Evolutionary conservation across 805 yeast species (phyloP).

Genomic region (Yamadazyma laniorum): DNA sequence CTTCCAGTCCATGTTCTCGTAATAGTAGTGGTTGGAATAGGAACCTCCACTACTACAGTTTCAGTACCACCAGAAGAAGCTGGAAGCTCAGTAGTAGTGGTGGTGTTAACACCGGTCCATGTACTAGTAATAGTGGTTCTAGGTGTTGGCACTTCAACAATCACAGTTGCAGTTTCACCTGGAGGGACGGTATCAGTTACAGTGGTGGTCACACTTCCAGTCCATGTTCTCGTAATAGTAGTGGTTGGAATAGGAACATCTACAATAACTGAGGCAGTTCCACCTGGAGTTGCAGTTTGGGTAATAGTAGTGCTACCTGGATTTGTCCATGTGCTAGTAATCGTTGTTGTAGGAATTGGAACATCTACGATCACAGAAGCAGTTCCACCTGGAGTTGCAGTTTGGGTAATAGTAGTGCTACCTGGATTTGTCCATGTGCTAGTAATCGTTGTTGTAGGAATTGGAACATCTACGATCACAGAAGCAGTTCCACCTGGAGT

Average conservation of each 20-base stretch:
- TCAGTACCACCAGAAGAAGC: slow-evolving; percentile 11
- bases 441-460: too few species aligned
- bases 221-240: too few species aligned
- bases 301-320: slow-evolving; percentile 12
- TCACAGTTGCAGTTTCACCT: slow-evolving; percentile 20
- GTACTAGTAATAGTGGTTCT: too few species aligned
- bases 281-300: slow-evolving; percentile 4
- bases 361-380: slow-evolving; percentile 18
- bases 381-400: slow-evolving; percentile 18
- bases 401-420: slow-evolving; percentile 12
- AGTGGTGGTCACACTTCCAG: background rate
- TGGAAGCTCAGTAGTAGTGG: slow-evolving; percentile 13
- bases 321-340: too few species aligned
- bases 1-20: too few species aligned
- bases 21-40: slow-evolving; percentile 15
- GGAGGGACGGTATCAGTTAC: slow-evolving; percentile 17
- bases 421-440: background rate
- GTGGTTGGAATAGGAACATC: slow-evolving; percentile 15
- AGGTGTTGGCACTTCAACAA: slow-evolving; percentile 14
- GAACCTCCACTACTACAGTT: slow-evolving; percentile 12
- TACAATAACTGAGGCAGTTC: slow-evolving; percentile 12
- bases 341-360: too few species aligned
- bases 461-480: slow-evolving; percentile 14
- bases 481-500: background rate
- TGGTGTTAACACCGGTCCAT: slow-evolving; percentile 3